Percentiles rank a stretch among this genome's conserved stretches.
These are phyloP conservation scores for Salix udensis DNA, from an alignment of 345 rosid genomes.

Conservation along the genomic window DNA sequence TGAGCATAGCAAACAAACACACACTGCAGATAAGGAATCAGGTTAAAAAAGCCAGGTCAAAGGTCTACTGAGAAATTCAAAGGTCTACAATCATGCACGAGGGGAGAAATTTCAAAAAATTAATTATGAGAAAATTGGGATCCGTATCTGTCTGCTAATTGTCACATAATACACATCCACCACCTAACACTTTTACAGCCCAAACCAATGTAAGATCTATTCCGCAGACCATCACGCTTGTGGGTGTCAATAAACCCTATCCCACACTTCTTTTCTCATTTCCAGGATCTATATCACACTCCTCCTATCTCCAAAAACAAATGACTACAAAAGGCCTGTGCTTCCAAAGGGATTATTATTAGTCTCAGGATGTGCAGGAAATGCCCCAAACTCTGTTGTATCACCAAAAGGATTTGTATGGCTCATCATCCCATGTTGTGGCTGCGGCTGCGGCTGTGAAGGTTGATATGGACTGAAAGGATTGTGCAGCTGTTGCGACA, in stretches of 20 bases:
- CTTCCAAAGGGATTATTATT: slow-evolving; percentile 82
- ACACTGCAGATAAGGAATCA: not conserved
- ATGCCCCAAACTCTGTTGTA: slow-evolving; percentile 35
- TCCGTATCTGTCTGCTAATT: slow-evolving; percentile 7
- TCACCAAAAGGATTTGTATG: slow-evolving; percentile 82
- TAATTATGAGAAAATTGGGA: not conserved
- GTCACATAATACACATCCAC: slow-evolving; percentile 24
- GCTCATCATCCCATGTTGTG: slow-evolving; percentile 41
- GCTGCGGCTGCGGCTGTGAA: slow-evolving; percentile 41
- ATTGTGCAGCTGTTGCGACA: slow-evolving; percentile 55
- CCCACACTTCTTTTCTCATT: slow-evolving; percentile 19
- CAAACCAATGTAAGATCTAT: slow-evolving; percentile 13
- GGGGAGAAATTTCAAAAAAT: not conserved
- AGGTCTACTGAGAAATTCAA: not conserved
- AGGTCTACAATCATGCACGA: not conserved
- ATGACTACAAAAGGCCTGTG: slow-evolving; percentile 58
- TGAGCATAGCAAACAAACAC: not conserved
- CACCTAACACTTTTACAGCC: slow-evolving; percentile 31
- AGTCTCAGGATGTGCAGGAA: slow-evolving; percentile 36
- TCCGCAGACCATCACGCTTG: slow-evolving; percentile 26
- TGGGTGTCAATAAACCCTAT: not conserved
- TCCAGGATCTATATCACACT: slow-evolving; percentile 8
- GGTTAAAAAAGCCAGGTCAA: not conserved
- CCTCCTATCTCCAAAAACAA: slow-evolving; percentile 1
- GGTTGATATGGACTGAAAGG: slow-evolving; percentile 72